These are phyloP conservation scores for Ampelomyces quisqualis DNA, from an alignment of 2,329 filamentous ascomycete genomes.

Conservation along the genomic window DNA sequence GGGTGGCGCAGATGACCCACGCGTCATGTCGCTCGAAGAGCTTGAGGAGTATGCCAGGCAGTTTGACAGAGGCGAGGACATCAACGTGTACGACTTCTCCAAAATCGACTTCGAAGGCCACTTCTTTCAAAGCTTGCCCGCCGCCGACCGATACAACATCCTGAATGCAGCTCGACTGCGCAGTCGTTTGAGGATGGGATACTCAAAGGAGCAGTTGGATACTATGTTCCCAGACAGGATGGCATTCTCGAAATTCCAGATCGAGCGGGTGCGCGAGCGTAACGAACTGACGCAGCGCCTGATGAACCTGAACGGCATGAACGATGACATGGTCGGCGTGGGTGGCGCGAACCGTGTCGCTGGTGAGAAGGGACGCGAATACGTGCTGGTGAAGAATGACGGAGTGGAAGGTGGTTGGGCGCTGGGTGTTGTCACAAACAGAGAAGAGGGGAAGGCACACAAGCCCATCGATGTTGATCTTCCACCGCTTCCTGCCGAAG, in stretches of 20 bases:
- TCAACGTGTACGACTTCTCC: slow-evolving; percentile 86
- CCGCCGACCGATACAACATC: slow-evolving; percentile 94
- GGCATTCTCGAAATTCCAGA: slow-evolving; percentile 95
- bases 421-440: slow-evolving; percentile 84
- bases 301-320: slow-evolving; percentile 94
- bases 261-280: slow-evolving; percentile 86
- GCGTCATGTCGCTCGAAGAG: slow-evolving; percentile 95
- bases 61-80: slow-evolving; percentile 88
- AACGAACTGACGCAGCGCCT: slow-evolving; percentile 93
- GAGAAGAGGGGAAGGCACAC: slow-evolving; percentile 75
- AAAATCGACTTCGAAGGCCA: slow-evolving; percentile 98
- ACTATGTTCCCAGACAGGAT: slow-evolving; percentile 97
- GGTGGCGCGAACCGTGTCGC: slow-evolving; percentile 67
- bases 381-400: slow-evolving; percentile 93
- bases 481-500: slow-evolving; percentile 51
- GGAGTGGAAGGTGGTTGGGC: slow-evolving; percentile 96
- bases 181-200: slow-evolving; percentile 88
- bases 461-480: slow-evolving; percentile 92
- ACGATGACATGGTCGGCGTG: slow-evolving; percentile 67
- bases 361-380: slow-evolving; percentile 86
- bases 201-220: slow-evolving; percentile 94
- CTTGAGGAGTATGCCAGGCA: slow-evolving; percentile 91
- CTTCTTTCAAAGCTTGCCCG: slow-evolving; percentile 89
- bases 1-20: slow-evolving; percentile 86
- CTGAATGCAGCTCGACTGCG: slow-evolving; percentile 88